Evolutionary conservation across 2,329 filamentous ascomycete species (phyloP), one percentile per base, ranked within the genome.

Genomic region (Lasiodiplodia hormozganensis): DNA sequence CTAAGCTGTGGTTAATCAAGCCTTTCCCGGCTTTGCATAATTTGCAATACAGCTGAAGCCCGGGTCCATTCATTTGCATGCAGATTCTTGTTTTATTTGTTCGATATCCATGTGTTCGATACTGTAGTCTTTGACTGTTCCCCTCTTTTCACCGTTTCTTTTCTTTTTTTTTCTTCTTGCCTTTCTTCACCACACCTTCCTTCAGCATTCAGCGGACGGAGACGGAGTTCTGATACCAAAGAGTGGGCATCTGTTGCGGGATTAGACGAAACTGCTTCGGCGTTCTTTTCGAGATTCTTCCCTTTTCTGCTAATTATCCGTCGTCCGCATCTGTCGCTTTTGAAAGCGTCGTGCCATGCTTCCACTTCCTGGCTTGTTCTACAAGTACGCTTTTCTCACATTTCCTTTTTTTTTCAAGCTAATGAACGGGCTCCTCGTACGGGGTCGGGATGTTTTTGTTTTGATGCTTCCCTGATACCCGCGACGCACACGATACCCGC

Each of bases 211-310:
- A 36, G 58, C 60, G 60, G 60, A 52, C 47, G 47, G 31, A 52
- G 60, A 53, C 47, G 60, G 60, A 64, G 60, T 64, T 64, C 7
- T 64, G 36, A 64, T 64, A 64, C 60, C 47, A 52, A 52, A 64
- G 60, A 64, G 12, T 34, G 60, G 60, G 60, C 60, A 64, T 64
- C 36, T 64, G 31, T 52, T 64, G 60, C 16, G 60, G 43, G 36
- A 3, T 47, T 64, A 64, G 47, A 64, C 60, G 47, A 49, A 34
- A 47, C 38, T 64, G 43, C 28, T 64, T 21, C 31, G 60, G 60
- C 47, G 60, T 52, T 64, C 31, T 12, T 52, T 51, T 16, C n/a
- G 2, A 49, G 21, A 3, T 36, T 57, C 14, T 23, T 8, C 25
- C 49, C 36, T 49, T 49, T 43, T 28, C 28, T 28, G 28, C 36